A percentile compares a stretch with the other conserved stretches of the same genome.
Evolutionary conservation across 306 rosid species (phyloP).

Genomic region (Dalbergia cultrata): DNA sequence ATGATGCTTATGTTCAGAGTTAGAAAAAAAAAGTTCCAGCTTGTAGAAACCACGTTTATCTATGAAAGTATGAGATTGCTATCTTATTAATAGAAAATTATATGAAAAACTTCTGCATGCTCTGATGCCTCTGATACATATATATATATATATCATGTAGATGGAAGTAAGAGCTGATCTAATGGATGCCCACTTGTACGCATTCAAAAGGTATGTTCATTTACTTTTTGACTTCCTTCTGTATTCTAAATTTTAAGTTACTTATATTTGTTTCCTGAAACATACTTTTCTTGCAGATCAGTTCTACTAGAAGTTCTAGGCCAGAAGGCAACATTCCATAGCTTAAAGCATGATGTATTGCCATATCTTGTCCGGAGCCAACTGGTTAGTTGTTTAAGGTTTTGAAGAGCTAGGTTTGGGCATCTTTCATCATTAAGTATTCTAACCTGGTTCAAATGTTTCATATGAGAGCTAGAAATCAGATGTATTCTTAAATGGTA

Average conservation of each 20-base stretch:
- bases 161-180: constrained; percentile 96
- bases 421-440: constrained; percentile 37
- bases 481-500: constrained; percentile 69
- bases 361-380: constrained; percentile 97
- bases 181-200: constrained; percentile 97
- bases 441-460: constrained; percentile 55
- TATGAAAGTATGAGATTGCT: constrained; percentile 26
- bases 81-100: constrained; percentile 32
- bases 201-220: constrained; percentile 81
- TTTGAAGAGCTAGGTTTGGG: constrained; percentile 42
- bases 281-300: constrained; percentile 64
- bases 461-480: constrained; percentile 70
- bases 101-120: constrained; percentile 20
- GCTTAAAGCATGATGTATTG: constrained; percentile 87
- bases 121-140: background rate
- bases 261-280: constrained; percentile 36
- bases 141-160: constrained; percentile 52
- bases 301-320: constrained; percentile 85
- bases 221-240: constrained; percentile 24
- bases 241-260: constrained; percentile 31
- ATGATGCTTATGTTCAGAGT: background rate
- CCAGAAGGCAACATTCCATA: constrained; percentile 73
- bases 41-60: constrained; percentile 14
- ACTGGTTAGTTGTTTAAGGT: constrained; percentile 76
- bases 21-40: background rate